A percentile compares a stretch with the other conserved stretches of the same genome.
These are phyloP conservation scores for Ceratobasidium sp. DNA, from an alignment of 1,284 basidiomycete species.

Conservation along the genomic window DNA sequence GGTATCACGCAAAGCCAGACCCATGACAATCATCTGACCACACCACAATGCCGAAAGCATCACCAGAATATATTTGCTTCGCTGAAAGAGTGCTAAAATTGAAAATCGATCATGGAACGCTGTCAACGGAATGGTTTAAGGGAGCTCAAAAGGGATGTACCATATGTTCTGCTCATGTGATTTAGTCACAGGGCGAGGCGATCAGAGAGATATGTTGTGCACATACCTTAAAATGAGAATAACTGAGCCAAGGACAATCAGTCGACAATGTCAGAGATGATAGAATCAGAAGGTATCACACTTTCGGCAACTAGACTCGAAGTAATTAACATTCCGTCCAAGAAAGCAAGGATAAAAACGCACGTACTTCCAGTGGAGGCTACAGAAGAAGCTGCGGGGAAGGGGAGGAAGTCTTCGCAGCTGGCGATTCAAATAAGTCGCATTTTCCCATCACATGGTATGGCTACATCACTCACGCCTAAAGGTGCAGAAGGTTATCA, in stretches of 20 bases:
- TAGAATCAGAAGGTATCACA: neutral
- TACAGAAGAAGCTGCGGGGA: neutral
- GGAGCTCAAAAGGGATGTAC: neutral
- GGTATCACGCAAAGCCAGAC: neutral
- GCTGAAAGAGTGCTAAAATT: slow-evolving; percentile 11
- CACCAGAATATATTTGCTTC: neutral
- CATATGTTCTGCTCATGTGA: slow-evolving; percentile 8
- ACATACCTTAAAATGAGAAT: slow-evolving; percentile 28
- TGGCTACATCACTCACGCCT: slow-evolving; percentile 4
- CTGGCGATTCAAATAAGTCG: neutral
- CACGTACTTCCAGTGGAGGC: slow-evolving; percentile 27
- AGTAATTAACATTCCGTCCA: neutral
- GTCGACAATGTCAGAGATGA: neutral
- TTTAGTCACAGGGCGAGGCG: neutral
- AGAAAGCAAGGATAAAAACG: neutral
- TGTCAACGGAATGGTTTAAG: neutral
- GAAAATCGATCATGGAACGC: neutral
- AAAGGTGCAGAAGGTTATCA: neutral
- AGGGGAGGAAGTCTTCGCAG: neutral
- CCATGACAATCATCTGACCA: slow-evolving; percentile 21
- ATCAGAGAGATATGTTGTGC: neutral
- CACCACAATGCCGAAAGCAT: slow-evolving; percentile 15
- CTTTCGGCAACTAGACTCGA: slow-evolving; percentile 14
- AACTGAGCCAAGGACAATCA: neutral
- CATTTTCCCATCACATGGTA: neutral